A percentile compares a stretch with the other conserved stretches of the same genome.
These are phyloP conservation scores for Penicillium sumatraense DNA, from an alignment of 2,329 filamentous ascomycete species.

Conservation along the genomic window DNA sequence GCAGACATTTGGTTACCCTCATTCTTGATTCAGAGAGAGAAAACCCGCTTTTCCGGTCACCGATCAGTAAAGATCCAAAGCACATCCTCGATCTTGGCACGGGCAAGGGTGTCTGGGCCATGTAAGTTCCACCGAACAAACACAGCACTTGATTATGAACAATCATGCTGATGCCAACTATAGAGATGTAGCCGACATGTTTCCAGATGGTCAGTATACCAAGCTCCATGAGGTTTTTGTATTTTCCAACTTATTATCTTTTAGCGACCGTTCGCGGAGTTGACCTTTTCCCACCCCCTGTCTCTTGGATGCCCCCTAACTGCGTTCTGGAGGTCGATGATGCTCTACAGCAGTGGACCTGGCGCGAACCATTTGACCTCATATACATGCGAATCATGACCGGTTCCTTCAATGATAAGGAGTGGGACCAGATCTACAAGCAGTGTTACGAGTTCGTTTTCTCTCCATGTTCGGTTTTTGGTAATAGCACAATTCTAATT, in stretches of 20 bases:
- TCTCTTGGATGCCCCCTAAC: slow-evolving; percentile 33
- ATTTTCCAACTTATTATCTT: not conserved
- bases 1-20: slow-evolving; percentile 18
- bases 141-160: not conserved
- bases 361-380: slow-evolving; percentile 27
- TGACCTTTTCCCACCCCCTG: slow-evolving; percentile 30
- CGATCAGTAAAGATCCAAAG: slow-evolving; percentile 5
- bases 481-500: not conserved
- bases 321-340: slow-evolving; percentile 35
- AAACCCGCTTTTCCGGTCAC: slow-evolving; percentile 20
- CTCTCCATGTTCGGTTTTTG: not conserved
- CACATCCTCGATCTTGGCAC: slow-evolving; percentile 21
- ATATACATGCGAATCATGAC: slow-evolving; percentile 31
- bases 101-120: slow-evolving; percentile 21
- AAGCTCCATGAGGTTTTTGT: not conserved
- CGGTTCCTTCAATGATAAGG: slow-evolving; percentile 14
- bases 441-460: slow-evolving; percentile 22
- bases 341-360: slow-evolving; percentile 29
- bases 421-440: slow-evolving; percentile 22
- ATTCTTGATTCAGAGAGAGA: slow-evolving; percentile 14
- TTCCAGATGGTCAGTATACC: slow-evolving; percentile 14
- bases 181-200: slow-evolving; percentile 28
- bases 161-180: not conserved
- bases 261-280: slow-evolving; percentile 25
- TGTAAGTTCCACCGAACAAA: slow-evolving; percentile 11